Conservation (phyloP, 2,329 filamentous ascomycete genomes). For the Claviceps citrina region DNA sequence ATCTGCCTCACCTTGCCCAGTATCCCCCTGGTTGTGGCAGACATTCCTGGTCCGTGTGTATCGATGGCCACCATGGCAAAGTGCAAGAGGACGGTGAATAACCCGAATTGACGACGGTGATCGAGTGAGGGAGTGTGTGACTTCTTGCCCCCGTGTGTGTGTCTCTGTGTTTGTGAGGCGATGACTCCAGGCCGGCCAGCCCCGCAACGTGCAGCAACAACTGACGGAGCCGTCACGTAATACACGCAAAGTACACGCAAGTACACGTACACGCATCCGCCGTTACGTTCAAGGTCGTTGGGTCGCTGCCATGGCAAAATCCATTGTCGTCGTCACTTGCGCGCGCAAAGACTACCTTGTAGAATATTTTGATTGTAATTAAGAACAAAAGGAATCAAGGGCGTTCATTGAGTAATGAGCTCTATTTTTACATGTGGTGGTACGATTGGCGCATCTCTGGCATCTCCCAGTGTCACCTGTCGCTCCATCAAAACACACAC, state of each 20-base stretch:
- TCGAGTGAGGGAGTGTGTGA: no score
- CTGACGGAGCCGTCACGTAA: no score
- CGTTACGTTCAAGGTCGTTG: no score
- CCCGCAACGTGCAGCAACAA: background rate
- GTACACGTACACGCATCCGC: no score
- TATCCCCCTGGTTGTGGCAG: slow-evolving; percentile 56
- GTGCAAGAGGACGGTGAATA: background rate
- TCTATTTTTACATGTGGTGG: slow-evolving; percentile 48
- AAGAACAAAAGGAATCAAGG: slow-evolving; percentile 44
- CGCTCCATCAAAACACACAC: slow-evolving; percentile 33
- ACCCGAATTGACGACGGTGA: background rate
- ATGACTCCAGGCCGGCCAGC: background rate
- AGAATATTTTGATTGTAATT: slow-evolving; percentile 6
- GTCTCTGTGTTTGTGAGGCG: no score
- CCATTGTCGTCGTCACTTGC: background rate
- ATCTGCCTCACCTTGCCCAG: slow-evolving; percentile 73
- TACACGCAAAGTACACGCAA: no score
- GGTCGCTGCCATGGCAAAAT: no score
- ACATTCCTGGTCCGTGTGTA: slow-evolving; percentile 33
- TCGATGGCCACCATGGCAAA: slow-evolving; percentile 13
- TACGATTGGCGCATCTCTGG: slow-evolving; percentile 32
- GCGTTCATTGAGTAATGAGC: slow-evolving; percentile 44
- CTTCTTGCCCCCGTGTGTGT: no score
- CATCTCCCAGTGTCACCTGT: slow-evolving; percentile 28
- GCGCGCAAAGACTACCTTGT: background rate